These are phyloP conservation scores for Catharanthus roseus DNA, from an alignment of 257 asterid genomes.

Conservation along the genomic window DNA sequence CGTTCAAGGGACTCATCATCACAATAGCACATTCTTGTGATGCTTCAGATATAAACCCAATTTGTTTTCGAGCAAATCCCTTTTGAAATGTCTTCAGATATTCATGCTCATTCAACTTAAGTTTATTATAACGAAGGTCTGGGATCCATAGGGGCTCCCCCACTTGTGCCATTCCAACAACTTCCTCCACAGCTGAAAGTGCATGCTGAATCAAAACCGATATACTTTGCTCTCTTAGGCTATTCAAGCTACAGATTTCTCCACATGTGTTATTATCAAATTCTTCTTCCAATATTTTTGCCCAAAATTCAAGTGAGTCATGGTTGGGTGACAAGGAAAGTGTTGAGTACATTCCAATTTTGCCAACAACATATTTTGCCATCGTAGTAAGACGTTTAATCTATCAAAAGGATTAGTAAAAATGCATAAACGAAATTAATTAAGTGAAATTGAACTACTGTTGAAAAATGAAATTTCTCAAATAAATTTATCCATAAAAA, in stretches of 20 bases:
- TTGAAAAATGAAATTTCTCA: not conserved
- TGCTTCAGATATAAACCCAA: constrained; percentile 46
- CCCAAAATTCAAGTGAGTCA: no score
- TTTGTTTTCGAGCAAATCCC: constrained; percentile 44
- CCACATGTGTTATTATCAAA: no score
- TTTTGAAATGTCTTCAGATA: constrained; percentile 31
- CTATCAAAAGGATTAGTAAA: not conserved
- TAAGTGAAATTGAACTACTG: no score
- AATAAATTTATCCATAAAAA: not conserved
- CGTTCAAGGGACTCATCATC: constrained; percentile 43
- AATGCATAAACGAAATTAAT: no score
- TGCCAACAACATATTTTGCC: no score
- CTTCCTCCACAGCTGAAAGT: not conserved
- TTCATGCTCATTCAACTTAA: constrained; percentile 36
- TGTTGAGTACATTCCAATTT: no score
- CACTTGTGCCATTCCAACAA: not conserved
- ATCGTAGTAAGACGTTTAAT: not conserved
- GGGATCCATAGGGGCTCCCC: not conserved
- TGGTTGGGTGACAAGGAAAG: not conserved
- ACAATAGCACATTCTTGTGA: constrained; percentile 47
- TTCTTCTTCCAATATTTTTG: not conserved
- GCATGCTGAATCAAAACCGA: not conserved
- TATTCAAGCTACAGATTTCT: not conserved
- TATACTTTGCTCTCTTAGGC: not conserved
- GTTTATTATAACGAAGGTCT: not conserved